Evolutionary conservation across 2,329 filamentous ascomycete species (phyloP).

Genomic region (Colletotrichum viniferum): DNA sequence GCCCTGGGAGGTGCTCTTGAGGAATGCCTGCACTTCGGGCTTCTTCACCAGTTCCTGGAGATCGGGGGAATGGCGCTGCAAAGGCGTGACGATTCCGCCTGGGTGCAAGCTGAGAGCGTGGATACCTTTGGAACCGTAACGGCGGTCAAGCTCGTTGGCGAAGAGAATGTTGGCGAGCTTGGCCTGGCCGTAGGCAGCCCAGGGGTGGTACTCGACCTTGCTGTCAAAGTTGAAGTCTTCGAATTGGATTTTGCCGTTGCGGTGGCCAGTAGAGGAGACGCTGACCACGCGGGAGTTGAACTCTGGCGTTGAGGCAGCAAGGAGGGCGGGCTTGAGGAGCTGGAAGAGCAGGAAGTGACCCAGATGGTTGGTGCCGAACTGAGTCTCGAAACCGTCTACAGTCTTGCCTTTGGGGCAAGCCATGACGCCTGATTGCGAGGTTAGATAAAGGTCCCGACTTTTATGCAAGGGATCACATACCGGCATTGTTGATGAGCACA

Average conservation of each 20-base stretch:
- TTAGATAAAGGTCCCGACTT: not conserved
- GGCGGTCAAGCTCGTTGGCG: constrained; percentile 54
- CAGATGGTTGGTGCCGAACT: constrained; percentile 59
- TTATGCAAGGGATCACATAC: not conserved
- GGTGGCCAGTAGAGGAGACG: constrained; percentile 48
- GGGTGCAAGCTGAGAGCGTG: constrained; percentile 25
- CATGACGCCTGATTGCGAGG: not conserved
- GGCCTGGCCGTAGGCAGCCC: constrained; percentile 47
- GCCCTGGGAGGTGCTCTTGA: constrained; percentile 38
- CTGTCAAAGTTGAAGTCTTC: constrained; percentile 25
- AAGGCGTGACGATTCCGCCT: constrained; percentile 14
- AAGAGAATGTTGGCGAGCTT: constrained; percentile 58
- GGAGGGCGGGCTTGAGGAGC: constrained; percentile 15
- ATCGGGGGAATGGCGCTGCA: not conserved
- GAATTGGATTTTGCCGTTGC: constrained; percentile 32
- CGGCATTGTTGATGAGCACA: constrained; percentile 29
- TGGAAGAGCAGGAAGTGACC: constrained; percentile 53
- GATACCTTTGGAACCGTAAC: constrained; percentile 37
- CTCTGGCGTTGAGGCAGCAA: constrained; percentile 8
- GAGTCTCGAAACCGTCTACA: constrained; percentile 33
- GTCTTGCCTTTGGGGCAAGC: constrained; percentile 21
- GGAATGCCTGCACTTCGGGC: not conserved
- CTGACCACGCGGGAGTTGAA: constrained; percentile 49
- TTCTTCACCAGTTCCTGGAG: not conserved
- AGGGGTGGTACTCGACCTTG: constrained; percentile 37